Conservation (phyloP, 169 alveolate genomes). For the Cryptosporidium viatorum region DNA sequence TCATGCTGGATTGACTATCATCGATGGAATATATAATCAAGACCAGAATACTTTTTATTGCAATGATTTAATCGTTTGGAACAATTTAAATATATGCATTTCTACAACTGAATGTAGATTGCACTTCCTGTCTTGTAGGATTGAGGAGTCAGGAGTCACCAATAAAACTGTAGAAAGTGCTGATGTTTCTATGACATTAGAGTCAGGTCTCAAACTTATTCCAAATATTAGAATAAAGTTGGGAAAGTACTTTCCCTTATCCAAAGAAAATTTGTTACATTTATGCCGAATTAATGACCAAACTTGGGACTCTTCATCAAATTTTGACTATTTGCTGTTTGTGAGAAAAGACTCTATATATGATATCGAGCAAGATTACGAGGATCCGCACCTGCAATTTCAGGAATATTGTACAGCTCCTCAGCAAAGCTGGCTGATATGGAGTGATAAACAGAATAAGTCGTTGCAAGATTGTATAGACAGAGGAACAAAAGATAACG, state of each 20-base stretch:
- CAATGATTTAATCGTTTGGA: slow-evolving; percentile 67
- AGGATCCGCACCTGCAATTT: background rate
- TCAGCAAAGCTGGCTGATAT: slow-evolving; percentile 1
- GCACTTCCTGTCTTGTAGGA: slow-evolving; percentile 28
- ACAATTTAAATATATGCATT: slow-evolving; percentile 43
- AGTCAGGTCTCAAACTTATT: background rate
- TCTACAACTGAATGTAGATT: slow-evolving; percentile 66
- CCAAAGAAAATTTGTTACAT: slow-evolving; percentile 3
- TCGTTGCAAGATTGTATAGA: background rate
- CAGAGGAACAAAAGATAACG: background rate
- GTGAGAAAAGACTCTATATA: slow-evolving; percentile 22
- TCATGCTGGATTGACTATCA: slow-evolving; percentile 48
- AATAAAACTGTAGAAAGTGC: background rate
- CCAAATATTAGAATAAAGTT: background rate
- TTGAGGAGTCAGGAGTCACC: slow-evolving; percentile 28
- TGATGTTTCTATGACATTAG: background rate
- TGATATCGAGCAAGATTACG: background rate
- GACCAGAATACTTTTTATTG: slow-evolving; percentile 22
- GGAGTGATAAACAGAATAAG: background rate
- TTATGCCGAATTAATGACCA: background rate
- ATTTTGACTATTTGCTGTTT: slow-evolving; percentile 22
- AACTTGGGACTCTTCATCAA: no score
- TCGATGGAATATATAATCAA: slow-evolving; percentile 55
- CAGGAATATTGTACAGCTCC: background rate
- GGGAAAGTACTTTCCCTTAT: slow-evolving; percentile 3